phyloP scores from a whole-genome alignment of 2,329 filamentous ascomycete species.

The Aulographum hederae region DNA sequence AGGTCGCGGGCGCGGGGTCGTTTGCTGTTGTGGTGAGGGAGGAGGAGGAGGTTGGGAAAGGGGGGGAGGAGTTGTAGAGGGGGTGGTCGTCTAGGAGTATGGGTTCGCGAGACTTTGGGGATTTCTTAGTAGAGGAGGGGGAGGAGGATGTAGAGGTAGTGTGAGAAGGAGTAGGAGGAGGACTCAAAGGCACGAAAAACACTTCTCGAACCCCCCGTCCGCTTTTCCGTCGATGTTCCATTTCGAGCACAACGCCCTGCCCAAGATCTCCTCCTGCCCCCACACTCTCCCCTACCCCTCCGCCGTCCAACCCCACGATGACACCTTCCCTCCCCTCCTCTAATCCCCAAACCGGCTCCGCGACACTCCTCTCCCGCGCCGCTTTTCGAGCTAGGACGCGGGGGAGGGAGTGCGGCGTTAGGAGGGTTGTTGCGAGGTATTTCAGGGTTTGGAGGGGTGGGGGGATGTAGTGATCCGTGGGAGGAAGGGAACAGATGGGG shows the following conservation, averaged over 20 bases:
- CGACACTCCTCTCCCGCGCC: conserved; percentile 58
- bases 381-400: conserved; percentile 58
- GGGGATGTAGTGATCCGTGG: conserved; percentile 35
- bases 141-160: background rate
- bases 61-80: conserved; percentile 32
- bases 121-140: conserved; percentile 4
- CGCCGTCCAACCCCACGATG: conserved; percentile 51
- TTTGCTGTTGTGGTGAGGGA: conserved; percentile 24
- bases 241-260: conserved; percentile 52
- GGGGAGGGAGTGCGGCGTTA: conserved; percentile 53
- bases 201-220: conserved; percentile 60
- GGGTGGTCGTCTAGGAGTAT: conserved; percentile 62
- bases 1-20: conserved; percentile 50
- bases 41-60: conserved; percentile 15
- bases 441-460: conserved; percentile 52
- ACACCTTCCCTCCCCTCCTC: conserved; percentile 62
- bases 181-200: conserved; percentile 40
- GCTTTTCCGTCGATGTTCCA: conserved; percentile 73
- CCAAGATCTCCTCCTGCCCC: conserved; percentile 29
- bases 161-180: too few species aligned
- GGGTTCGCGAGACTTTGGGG: conserved; percentile 8
- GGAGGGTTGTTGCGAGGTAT: conserved; percentile 77
- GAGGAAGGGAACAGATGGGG: too few species aligned
- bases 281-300: too few species aligned
- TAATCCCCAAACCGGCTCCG: conserved; percentile 63